Conservation (phyloP, 352 stramenopile species). For the Thalassiosira livingstoniorum region DNA sequence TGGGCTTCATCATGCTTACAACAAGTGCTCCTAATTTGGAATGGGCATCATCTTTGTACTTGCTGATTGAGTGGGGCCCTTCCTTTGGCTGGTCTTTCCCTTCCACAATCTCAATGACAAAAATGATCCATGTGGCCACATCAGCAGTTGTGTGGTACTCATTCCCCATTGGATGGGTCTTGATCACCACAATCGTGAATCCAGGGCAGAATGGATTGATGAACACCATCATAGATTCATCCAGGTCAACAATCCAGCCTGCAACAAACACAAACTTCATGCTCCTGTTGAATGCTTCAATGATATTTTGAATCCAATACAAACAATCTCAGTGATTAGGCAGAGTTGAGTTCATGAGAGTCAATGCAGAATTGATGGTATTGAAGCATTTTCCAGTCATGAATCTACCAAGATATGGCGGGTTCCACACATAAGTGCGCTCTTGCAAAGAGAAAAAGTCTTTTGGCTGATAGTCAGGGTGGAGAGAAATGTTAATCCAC, state of each 20-base stretch:
- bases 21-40: conserved; percentile 9
- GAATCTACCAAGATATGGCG: no score
- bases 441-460: neutral
- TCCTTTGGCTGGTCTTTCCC: neutral
- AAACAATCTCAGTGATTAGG: neutral
- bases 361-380: neutral
- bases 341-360: neutral
- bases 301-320: neutral
- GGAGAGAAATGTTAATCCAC: neutral
- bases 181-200: neutral
- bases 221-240: neutral
- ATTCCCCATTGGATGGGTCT: neutral
- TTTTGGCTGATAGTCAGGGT: neutral
- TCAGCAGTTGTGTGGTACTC: neutral
- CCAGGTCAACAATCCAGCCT: neutral
- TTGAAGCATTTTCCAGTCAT: neutral
- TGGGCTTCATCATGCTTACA: neutral
- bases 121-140: no score
- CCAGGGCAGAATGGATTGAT: neutral
- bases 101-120: no score
- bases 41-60: neutral
- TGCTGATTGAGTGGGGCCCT: neutral
- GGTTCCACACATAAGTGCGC: neutral
- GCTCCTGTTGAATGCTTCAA: neutral
- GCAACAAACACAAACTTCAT: neutral